These are phyloP conservation scores for Closterium sp. DNA, from an alignment of 139 green algal genomes.

Conservation along the genomic window DNA sequence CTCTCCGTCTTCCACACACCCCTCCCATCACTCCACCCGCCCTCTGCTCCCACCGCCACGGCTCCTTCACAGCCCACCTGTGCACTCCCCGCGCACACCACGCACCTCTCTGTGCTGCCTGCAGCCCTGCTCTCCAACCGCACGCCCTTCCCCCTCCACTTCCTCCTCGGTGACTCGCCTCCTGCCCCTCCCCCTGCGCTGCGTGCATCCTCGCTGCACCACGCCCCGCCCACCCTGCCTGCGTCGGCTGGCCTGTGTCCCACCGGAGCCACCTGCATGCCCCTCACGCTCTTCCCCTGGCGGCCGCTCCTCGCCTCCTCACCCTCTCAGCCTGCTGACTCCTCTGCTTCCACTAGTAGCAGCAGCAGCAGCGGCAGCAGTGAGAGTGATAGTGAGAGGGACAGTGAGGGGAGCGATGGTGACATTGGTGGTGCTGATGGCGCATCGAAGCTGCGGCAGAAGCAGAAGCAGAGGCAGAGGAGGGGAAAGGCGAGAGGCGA, in stretches of 20 bases:
- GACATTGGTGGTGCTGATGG: not conserved
- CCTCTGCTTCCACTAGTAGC: not conserved
- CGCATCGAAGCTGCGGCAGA: not conserved
- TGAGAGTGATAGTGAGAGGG: not conserved
- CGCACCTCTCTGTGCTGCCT: not conserved
- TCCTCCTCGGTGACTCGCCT: not conserved
- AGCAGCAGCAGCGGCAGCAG: not conserved
- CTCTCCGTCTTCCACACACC: not conserved
- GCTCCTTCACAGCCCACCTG: not conserved
- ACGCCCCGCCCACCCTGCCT: not conserved
- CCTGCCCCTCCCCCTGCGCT: not conserved
- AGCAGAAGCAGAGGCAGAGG: not conserved
- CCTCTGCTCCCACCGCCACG: not conserved
- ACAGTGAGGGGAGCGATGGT: not conserved
- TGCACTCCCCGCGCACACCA: not conserved
- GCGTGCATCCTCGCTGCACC: not conserved
- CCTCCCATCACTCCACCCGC: not conserved
- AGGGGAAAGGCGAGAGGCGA: not conserved
- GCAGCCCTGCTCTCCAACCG: not conserved
- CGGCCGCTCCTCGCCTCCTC: not conserved
- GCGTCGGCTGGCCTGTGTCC: not conserved
- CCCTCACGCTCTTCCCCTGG: not conserved
- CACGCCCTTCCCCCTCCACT: not conserved
- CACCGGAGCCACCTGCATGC: not conserved
- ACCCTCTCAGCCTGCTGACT: not conserved